Conservation (phyloP, 2,329 filamentous ascomycete genomes). For the Penicillium brevicompactum region DNA sequence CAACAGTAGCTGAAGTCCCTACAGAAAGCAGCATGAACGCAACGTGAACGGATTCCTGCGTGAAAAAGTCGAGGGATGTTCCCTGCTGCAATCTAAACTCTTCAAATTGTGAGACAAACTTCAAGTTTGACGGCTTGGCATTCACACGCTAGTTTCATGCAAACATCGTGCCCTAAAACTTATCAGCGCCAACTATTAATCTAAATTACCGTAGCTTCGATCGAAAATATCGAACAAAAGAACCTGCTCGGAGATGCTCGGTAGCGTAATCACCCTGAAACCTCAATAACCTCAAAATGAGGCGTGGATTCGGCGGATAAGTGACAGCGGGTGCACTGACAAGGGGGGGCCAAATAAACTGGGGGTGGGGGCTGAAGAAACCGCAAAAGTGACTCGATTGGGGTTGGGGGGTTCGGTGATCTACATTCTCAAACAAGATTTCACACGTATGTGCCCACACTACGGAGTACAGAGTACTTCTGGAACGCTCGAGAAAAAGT, state of each 20-base stretch:
- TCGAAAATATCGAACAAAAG: not conserved
- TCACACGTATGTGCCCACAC: constrained; percentile 1
- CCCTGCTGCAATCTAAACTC: not conserved
- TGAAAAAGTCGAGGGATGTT: not conserved
- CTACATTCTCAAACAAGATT: constrained; percentile 7
- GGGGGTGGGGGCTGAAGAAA: constrained; percentile 10
- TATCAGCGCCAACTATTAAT: constrained; percentile 4
- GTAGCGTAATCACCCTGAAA: constrained; percentile 27
- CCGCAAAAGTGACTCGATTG: constrained; percentile 2
- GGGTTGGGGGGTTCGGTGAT: not conserved
- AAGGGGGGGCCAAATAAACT: not conserved
- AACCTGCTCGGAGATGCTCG: constrained; percentile 20
- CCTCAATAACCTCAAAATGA: constrained; percentile 7
- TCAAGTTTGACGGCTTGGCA: constrained; percentile 11
- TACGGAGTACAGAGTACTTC: not conserved
- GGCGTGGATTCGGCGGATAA: constrained; percentile 12
- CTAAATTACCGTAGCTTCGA: constrained; percentile 11
- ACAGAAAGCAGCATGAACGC: not conserved
- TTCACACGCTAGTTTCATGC: constrained; percentile 8
- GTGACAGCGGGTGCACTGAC: constrained; percentile 25
- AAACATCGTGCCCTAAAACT: not conserved
- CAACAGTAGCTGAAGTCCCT: not conserved
- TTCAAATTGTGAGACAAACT: not conserved
- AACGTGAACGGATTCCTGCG: not conserved
- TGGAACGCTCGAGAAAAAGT: not conserved